phyloP scores from a whole-genome alignment of 2,329 filamentous ascomycete species.

The Fusarium ambrosium region DNA sequence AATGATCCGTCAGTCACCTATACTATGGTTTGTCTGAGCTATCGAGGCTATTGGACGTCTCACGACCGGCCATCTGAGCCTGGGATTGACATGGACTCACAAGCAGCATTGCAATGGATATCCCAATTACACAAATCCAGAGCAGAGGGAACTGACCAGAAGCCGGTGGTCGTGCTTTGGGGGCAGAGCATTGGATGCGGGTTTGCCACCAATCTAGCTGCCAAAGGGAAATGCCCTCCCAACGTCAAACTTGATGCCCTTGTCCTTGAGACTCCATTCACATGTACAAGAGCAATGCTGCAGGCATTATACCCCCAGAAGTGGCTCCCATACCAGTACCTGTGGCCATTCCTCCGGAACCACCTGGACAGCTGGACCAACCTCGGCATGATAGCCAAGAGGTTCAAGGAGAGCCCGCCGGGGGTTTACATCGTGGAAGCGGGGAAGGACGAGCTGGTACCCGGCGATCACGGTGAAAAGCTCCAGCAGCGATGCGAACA shows the following conservation, averaged over 20 bases:
- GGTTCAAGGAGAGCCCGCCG: constrained; percentile 47
- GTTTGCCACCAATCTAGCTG: constrained; percentile 74
- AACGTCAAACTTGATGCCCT: constrained; percentile 62
- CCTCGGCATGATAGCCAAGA: constrained; percentile 57
- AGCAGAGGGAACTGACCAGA: constrained; percentile 29
- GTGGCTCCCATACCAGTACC: constrained; percentile 82
- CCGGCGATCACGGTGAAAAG: constrained; percentile 61
- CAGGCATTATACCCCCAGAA: constrained; percentile 80
- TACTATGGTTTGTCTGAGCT: constrained; percentile 69
- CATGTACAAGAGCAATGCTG: constrained; percentile 78
- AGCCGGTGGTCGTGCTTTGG: constrained; percentile 72
- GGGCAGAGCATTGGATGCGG: constrained; percentile 83
- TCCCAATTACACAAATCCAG: constrained; percentile 54
- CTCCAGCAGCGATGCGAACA: constrained; percentile 63
- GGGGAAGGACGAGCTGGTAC: constrained; percentile 71
- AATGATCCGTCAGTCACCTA: constrained; percentile 54
- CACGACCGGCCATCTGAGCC: constrained; percentile 77
- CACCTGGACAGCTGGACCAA: constrained; percentile 69
- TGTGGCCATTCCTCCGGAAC: constrained; percentile 80
- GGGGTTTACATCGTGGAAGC: constrained; percentile 67
- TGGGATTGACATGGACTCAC: constrained; percentile 77
- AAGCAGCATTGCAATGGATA: constrained; percentile 75
- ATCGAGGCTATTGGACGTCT: constrained; percentile 85
- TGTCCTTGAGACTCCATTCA: constrained; percentile 82
- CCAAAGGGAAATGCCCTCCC: constrained; percentile 49